A percentile compares a stretch with the other conserved stretches of the same genome.
These are phyloP conservation scores for Allantophomopsis cytisporea DNA, from an alignment of 2,329 filamentous ascomycete species.

Conservation along the genomic window DNA sequence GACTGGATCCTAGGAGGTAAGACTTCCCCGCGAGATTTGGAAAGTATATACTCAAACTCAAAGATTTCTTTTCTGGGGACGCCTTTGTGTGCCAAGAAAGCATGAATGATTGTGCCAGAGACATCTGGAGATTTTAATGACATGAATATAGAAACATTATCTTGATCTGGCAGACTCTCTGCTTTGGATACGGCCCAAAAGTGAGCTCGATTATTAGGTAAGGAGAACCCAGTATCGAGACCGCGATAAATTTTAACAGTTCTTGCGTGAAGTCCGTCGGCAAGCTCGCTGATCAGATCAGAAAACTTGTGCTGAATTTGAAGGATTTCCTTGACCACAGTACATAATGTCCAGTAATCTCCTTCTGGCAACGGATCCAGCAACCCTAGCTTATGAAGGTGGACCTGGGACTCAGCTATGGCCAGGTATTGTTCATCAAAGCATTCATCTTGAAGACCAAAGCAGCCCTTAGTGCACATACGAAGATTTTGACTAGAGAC, in stretches of 20 bases:
- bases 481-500: conserved; percentile 13
- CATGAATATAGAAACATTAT: conserved; percentile 17
- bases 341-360: conserved; percentile 15
- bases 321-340: conserved; percentile 9
- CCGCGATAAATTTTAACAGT: conserved; percentile 18
- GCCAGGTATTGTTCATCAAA: conserved; percentile 16
- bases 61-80: conserved; percentile 16
- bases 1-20: not conserved
- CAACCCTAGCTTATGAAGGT: conserved; percentile 18
- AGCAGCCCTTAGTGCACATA: conserved; percentile 17
- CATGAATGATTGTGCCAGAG: conserved; percentile 17
- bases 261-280: conserved; percentile 14
- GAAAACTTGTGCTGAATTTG: not conserved
- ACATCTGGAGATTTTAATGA: conserved; percentile 19
- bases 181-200: conserved; percentile 19
- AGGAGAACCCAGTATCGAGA: conserved; percentile 20
- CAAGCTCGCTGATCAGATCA: conserved; percentile 12
- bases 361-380: conserved; percentile 16
- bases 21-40: conserved; percentile 2
- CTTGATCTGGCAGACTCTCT: conserved; percentile 1
- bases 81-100: conserved; percentile 21
- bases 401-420: conserved; percentile 17
- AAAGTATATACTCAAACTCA: conserved; percentile 16
- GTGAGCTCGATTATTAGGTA: conserved; percentile 17
- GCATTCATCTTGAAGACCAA: conserved; percentile 16